Base-by-base conservation (phyloP, 2,329 filamentous ascomycete genomes). In the Diaporthe citri region DNA sequence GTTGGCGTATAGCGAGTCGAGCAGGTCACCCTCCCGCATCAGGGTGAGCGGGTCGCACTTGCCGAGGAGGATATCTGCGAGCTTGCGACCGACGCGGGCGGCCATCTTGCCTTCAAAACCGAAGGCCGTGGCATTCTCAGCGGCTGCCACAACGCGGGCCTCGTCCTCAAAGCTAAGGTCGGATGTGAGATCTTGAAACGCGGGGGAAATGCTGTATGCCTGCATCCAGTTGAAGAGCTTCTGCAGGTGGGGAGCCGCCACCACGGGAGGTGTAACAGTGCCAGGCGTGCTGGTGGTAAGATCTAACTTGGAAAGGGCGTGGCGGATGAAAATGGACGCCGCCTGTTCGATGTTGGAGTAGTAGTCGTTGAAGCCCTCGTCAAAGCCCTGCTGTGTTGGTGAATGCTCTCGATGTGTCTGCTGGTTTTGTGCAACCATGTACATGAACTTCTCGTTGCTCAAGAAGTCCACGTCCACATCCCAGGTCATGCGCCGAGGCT, bases 201-300 rank as follows among this genome's bases (percentile, higher is more conserved):
- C 57, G 2, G 72, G 71, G 8, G 66, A 57, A 20, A 48, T 56
- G 36, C 73, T 41, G 71, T 59, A 77, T 20, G 62, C 74, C 8
- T 64, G 55, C 57, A 73, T 74, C 76, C 76, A 77, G 22, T 12
- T 51, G 41, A 75, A 75, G 17, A 77, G 73, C 36, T 67, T 72
- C 15, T 74, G 51, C 31, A 77, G 62, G 46, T 76, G 76, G 0
- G 71, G 59, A 5, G 43, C 72, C 6, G 59, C 69, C 6, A 74
- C 70, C 20, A 31, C 36, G 3, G 62, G 62, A 6, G 62, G 28
- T 3, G 31, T 36, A 6, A 75, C 56, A 6, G 62, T 67, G 31
- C 62, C 62, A 31, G 52, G 52, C 15, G 52, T 55, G 4, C 8
- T 67, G 46, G 46, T 52, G 12, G 48, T 67, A 3, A 67, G 34